A percentile compares a stretch with the other conserved stretches of the same genome.
Evolutionary conservation across 208 protist genomes (phyloP).

Genomic region (Acanthamoeba culbertsoni): DNA sequence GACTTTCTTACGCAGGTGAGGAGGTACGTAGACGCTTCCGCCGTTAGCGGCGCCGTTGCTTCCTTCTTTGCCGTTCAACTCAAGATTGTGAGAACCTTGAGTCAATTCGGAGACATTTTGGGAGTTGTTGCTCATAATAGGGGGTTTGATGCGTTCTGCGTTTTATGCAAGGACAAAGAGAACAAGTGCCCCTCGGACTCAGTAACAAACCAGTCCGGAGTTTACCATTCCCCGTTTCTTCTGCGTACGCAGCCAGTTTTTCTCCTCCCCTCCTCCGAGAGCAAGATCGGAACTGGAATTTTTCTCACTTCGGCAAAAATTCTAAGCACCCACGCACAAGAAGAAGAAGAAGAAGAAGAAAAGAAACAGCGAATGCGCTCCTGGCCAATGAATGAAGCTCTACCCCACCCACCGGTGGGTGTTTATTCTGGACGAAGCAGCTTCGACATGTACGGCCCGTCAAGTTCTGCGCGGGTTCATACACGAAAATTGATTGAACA

Average conservation of each 20-base stretch:
- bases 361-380: no score
- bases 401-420: no score
- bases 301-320: no score
- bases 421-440: neutral
- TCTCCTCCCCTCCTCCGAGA: neutral
- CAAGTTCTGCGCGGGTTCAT: constrained; percentile 69
- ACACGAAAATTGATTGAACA: neutral
- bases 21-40: constrained; percentile 51
- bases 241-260: neutral
- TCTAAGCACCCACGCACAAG: no score
- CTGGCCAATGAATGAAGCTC: no score
- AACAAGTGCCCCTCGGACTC: no score
- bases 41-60: neutral
- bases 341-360: no score
- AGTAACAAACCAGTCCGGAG: neutral
- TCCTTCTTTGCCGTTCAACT: neutral
- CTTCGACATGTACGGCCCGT: constrained; percentile 83
- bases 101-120: constrained; percentile 8
- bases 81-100: constrained; percentile 18
- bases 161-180: neutral
- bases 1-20: constrained; percentile 26
- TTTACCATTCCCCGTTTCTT: constrained; percentile 10
- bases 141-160: neutral
- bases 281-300: neutral
- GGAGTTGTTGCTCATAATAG: constrained; percentile 40